A percentile compares a stretch with the other conserved stretches of the same genome.
Evolutionary conservation across 23 red algal species (phyloP).

Genomic region (Pyropia yezoensis): DNA sequence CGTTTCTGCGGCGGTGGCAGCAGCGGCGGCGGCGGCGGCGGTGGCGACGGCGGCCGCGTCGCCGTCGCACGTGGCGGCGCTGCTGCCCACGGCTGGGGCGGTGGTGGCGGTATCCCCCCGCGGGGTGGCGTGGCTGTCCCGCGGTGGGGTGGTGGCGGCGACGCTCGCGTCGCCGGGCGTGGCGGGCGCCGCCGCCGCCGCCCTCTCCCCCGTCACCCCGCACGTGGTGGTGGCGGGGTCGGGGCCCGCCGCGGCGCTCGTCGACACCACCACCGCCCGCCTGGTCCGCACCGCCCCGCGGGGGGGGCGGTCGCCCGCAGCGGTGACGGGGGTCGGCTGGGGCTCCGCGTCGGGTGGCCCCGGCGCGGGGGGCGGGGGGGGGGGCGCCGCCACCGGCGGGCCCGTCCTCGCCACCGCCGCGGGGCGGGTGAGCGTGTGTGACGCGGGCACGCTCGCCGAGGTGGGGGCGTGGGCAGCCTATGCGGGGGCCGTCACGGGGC

Average conservation of each 20-base stretch:
- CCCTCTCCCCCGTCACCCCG: constrained; percentile 28
- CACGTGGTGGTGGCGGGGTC: too few relatives aligned
- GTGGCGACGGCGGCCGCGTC: background rate
- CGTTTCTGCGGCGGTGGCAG: background rate
- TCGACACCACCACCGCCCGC: too few relatives aligned
- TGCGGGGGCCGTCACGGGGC: constrained; percentile 26
- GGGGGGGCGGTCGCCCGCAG: too few relatives aligned
- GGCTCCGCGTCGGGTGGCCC: too few relatives aligned
- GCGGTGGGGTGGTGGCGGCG: constrained; percentile 21
- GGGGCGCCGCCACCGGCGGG: constrained; percentile 16
- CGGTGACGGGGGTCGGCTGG: too few relatives aligned
- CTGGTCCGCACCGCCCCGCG: too few relatives aligned
- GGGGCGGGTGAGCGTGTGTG: constrained; percentile 54
- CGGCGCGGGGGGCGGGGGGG: constrained; percentile 4
- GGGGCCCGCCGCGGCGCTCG: too few relatives aligned
- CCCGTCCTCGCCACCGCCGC: constrained; percentile 48
- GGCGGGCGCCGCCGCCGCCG: constrained; percentile 28
- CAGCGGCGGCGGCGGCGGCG: background rate
- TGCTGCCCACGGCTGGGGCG: constrained; percentile 6
- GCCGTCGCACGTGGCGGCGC: constrained; percentile 40
- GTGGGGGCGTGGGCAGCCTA: constrained; percentile 52
- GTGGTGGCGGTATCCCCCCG: constrained; percentile 33
- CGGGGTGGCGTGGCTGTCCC: constrained; percentile 28
- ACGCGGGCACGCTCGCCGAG: constrained; percentile 50
- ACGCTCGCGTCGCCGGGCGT: constrained; percentile 27